These are phyloP conservation scores for Priceomyces castillae DNA, from an alignment of 805 yeast genomes.

Conservation along the genomic window DNA sequence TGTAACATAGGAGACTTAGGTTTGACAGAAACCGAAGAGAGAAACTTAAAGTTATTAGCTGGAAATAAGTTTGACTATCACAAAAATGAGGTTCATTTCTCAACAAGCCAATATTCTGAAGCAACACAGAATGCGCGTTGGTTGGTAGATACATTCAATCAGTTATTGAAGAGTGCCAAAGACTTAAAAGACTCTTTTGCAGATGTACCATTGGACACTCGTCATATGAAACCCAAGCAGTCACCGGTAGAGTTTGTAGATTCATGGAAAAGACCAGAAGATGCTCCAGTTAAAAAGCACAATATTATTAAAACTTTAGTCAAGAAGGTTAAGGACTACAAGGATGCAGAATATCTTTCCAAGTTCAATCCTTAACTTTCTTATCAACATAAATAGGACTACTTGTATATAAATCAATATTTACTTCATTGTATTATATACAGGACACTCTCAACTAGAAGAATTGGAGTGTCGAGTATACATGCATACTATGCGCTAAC, in stretches of 20 bases:
- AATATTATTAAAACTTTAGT: constrained; percentile 32
- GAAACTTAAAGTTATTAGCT: constrained; percentile 75
- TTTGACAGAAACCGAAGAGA: constrained; percentile 51
- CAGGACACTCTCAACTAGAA: no score
- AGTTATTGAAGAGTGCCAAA: constrained; percentile 62
- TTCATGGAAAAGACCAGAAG: constrained; percentile 67
- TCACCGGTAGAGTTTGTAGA: constrained; percentile 60
- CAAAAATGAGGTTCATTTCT: constrained; percentile 59
- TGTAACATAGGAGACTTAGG: constrained; percentile 54
- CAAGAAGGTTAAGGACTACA: constrained; percentile 28
- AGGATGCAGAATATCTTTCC: constrained; percentile 31
- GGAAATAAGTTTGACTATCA: constrained; percentile 71
- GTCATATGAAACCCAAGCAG: constrained; percentile 54
- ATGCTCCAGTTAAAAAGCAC: constrained; percentile 54
- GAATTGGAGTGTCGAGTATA: no score
- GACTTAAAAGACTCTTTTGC: constrained; percentile 60
- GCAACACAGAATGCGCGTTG: constrained; percentile 84
- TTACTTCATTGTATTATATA: no score
- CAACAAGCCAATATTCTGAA: constrained; percentile 63
- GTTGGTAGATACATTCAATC: constrained; percentile 61
- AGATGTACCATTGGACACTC: constrained; percentile 78
- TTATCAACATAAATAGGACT: no score
- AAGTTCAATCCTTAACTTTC: constrained; percentile 17
- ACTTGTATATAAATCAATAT: no score
- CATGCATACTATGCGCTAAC: no score